These are phyloP conservation scores for Lentinula boryana DNA, from an alignment of 768 basidiomycete genomes.

Conservation along the genomic window DNA sequence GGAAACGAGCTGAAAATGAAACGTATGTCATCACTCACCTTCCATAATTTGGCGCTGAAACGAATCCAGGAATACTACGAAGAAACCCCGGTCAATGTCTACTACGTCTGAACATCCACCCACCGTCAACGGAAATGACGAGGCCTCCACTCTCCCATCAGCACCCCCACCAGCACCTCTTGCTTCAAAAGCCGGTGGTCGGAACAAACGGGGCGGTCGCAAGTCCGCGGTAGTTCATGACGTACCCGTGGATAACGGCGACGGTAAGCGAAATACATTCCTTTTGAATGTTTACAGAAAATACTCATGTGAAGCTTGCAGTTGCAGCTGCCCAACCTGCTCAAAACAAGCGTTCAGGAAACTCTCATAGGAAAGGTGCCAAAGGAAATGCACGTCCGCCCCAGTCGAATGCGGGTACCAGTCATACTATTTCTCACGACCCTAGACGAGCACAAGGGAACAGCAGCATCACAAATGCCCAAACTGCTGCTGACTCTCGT, in stretches of 20 bases:
- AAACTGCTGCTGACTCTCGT: constrained; percentile 39
- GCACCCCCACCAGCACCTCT: constrained; percentile 27
- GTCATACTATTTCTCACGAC: constrained; percentile 29
- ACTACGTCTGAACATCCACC: constrained; percentile 55
- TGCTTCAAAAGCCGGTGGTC: constrained; percentile 20
- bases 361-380: constrained; percentile 34
- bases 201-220: constrained; percentile 40
- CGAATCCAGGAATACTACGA: constrained; percentile 32
- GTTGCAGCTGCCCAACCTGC: constrained; percentile 14
- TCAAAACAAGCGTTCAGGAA: constrained; percentile 29
- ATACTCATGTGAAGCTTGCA: constrained; percentile 14
- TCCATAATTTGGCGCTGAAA: not conserved
- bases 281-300: not conserved
- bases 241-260: constrained; percentile 24
- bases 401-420: constrained; percentile 20
- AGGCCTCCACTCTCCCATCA: constrained; percentile 3
- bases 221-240: constrained; percentile 31
- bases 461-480: constrained; percentile 27
- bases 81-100: constrained; percentile 76
- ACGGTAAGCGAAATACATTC: constrained; percentile 23
- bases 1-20: constrained; percentile 74
- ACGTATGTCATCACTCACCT: constrained; percentile 35
- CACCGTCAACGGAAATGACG: constrained; percentile 25
- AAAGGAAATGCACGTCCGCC: constrained; percentile 34
- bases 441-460: constrained; percentile 44